These are phyloP conservation scores for Carpinus viminea DNA, from an alignment of 306 rosid genomes.

Conservation along the genomic window DNA sequence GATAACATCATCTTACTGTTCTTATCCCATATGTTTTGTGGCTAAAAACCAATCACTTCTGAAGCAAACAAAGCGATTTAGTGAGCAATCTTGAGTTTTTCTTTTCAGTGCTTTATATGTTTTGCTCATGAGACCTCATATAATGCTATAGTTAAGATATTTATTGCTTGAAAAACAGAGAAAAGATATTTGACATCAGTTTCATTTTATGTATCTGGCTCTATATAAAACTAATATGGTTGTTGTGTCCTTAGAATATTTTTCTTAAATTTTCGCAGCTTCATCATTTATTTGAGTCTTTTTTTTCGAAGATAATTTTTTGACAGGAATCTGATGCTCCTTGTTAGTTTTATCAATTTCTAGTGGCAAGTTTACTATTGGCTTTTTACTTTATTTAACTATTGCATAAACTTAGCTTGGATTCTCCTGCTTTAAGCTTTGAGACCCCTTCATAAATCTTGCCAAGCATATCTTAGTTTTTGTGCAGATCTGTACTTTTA, in stretches of 20 bases:
- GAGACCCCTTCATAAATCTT: not conserved
- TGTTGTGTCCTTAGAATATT: not conserved
- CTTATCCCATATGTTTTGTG: not conserved
- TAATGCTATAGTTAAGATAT: constrained; percentile 10
- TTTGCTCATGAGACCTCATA: not conserved
- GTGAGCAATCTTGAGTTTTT: not conserved
- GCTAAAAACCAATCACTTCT: not conserved
- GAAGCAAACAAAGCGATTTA: not conserved
- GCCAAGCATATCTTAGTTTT: not conserved
- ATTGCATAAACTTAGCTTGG: not conserved
- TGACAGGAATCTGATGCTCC: not conserved
- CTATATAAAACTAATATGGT: not conserved
- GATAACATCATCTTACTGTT: constrained; percentile 6
- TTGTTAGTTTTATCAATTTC: not conserved
- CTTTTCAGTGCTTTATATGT: not conserved
- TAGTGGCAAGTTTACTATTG: not conserved
- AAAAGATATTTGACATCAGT: not conserved
- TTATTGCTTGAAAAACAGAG: constrained; percentile 9
- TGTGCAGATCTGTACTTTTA: constrained; percentile 5
- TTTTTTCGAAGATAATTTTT: not conserved
- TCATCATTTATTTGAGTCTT: not conserved
- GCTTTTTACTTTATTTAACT: not conserved
- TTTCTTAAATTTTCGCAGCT: not conserved
- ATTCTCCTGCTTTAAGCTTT: not conserved
- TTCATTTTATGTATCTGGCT: not conserved